Evolutionary conservation across 371 early-diverging fungal genomes (phyloP).

Genomic region (Saksenaea vasiformis): DNA sequence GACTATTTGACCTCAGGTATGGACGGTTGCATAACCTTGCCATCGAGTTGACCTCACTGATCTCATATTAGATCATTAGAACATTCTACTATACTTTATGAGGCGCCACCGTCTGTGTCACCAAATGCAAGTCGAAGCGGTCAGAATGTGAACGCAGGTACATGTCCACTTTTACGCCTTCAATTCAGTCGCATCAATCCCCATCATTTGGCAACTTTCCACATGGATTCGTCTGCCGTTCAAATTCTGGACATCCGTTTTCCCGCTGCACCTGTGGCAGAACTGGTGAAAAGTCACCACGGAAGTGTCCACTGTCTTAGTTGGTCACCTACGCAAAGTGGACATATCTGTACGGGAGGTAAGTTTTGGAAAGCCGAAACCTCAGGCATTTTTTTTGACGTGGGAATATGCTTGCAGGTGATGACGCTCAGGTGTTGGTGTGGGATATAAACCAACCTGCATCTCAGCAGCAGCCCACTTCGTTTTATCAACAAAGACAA

Average conservation of each 20-base stretch:
- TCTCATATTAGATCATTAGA: conserved; percentile 60
- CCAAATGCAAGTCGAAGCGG: conserved; percentile 6
- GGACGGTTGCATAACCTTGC: neutral
- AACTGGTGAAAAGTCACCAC: conserved; percentile 77
- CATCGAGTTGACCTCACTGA: neutral
- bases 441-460: conserved; percentile 70
- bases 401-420: conserved; percentile 43
- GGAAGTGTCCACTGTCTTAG: conserved; percentile 73
- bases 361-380: conserved; percentile 13
- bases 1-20: conserved; percentile 91
- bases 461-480: conserved; percentile 5
- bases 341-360: conserved; percentile 79
- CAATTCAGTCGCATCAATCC: conserved; percentile 85
- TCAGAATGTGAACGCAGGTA: conserved; percentile 10
- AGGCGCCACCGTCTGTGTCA: conserved; percentile 57
- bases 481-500: conserved; percentile 17
- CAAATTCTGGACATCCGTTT: conserved; percentile 89
- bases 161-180: conserved; percentile 17
- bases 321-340: conserved; percentile 81
- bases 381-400: neutral
- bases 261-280: conserved; percentile 85
- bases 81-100: conserved; percentile 94
- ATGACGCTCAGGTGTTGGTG: conserved; percentile 77
- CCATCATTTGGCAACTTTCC: conserved; percentile 90
- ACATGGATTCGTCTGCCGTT: conserved; percentile 77